These are phyloP conservation scores for Akanthomyces muscarius DNA, from an alignment of 2,329 filamentous ascomycete genomes.

Conservation along the genomic window DNA sequence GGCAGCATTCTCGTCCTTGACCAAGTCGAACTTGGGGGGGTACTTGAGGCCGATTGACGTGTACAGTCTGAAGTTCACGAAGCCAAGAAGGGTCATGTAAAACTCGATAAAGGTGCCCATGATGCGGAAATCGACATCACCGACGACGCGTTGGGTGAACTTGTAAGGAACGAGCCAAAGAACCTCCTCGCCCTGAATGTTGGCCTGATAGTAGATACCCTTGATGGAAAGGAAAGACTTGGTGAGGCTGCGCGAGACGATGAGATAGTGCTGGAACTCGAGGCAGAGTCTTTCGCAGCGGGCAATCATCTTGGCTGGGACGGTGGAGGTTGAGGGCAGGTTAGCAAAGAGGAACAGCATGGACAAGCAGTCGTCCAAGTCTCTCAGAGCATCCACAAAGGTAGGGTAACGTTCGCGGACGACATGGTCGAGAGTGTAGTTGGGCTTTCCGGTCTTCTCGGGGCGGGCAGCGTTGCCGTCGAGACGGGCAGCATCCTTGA, in stretches of 20 bases:
- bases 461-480: conserved; percentile 82
- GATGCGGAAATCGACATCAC: conserved; percentile 95
- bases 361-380: conserved; percentile 93
- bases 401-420: conserved; percentile 98
- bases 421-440: conserved; percentile 91
- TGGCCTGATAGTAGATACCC: conserved; percentile 98
- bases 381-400: conserved; percentile 88
- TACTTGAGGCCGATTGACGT: conserved; percentile 89
- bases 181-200: conserved; percentile 93
- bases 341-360: conserved; percentile 98
- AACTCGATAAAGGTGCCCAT: conserved; percentile 99
- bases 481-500: conserved; percentile 79
- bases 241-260: conserved; percentile 81
- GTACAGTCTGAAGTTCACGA: conserved; percentile 94
- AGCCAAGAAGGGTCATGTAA: conserved; percentile 92
- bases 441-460: conserved; percentile 85
- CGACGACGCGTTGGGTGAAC: conserved; percentile 91
- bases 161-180: conserved; percentile 97
- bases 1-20: conserved; percentile 82
- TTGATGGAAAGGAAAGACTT: conserved; percentile 99
- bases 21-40: conserved; percentile 85
- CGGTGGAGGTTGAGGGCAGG: conserved; percentile 81
- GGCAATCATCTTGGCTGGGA: conserved; percentile 92
- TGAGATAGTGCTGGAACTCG: conserved; percentile 98
- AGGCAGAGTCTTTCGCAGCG: conserved; percentile 88